Conservation (phyloP, 129 eudicot genomes). For the Pulicaria dysenterica region DNA sequence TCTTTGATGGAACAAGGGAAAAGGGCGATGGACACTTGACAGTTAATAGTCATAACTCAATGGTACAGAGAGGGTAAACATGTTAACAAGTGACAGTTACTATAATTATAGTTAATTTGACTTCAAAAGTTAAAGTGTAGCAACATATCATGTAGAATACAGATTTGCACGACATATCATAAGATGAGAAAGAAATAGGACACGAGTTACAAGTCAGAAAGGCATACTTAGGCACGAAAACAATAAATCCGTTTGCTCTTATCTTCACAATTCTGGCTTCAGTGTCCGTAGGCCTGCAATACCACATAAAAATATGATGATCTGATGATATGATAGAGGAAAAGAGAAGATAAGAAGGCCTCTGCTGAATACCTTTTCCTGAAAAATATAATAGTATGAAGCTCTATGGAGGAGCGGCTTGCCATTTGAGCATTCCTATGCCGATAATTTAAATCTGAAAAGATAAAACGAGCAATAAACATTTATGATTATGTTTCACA, state of each 20-base stretch:
- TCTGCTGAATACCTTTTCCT: slow-evolving; percentile 59
- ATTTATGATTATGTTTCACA: not conserved
- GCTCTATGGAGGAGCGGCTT: slow-evolving; percentile 95
- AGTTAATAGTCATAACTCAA: too few species aligned
- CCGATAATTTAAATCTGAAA: slow-evolving; percentile 86
- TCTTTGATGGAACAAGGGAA: too few species aligned
- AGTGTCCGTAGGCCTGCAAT: slow-evolving; percentile 89
- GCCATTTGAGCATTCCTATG: slow-evolving; percentile 99
- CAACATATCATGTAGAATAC: slow-evolving; percentile 1
- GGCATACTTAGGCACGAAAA: slow-evolving; percentile 93
- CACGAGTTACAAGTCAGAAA: slow-evolving; percentile 15
- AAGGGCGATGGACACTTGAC: too few species aligned
- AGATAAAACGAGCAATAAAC: not conserved
- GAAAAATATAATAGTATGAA: slow-evolving; percentile 86
- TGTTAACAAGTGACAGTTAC: too few species aligned
- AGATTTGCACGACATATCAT: not conserved
- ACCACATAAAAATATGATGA: slow-evolving; percentile 21
- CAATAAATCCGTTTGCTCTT: slow-evolving; percentile 92
- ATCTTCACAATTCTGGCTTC: slow-evolving; percentile 93
- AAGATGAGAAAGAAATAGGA: slow-evolving; percentile 12
- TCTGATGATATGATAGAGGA: not conserved
- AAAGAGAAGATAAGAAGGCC: not conserved
- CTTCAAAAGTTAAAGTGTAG: slow-evolving; percentile 12
- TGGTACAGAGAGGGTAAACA: too few species aligned
- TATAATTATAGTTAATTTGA: not conserved